These are phyloP conservation scores for Phytophthora litchii DNA, from an alignment of 352 stramenopile genomes.

Conservation along the genomic window DNA sequence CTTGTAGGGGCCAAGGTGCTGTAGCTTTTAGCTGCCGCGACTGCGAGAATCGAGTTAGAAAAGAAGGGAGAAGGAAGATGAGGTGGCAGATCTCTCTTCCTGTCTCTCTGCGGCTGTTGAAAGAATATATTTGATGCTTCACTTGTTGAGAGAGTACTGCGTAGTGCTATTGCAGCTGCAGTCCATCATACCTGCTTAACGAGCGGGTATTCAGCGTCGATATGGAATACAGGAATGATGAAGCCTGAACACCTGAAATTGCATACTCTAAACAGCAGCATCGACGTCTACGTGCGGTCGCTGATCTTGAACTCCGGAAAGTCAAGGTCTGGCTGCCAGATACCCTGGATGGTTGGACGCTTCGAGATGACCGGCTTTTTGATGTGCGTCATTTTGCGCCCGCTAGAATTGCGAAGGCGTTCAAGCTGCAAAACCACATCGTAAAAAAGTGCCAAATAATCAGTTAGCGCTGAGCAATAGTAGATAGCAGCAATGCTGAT, in stretches of 20 bases:
- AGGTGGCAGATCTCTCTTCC: slow-evolving; percentile 9
- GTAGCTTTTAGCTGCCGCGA: slow-evolving; percentile 15
- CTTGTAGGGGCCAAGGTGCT: slow-evolving; percentile 3
- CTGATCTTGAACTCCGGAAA: slow-evolving; percentile 88
- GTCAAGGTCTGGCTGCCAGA: slow-evolving; percentile 87
- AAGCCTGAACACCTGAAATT: slow-evolving; percentile 1
- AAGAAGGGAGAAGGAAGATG: slow-evolving; percentile 5
- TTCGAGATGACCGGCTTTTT: slow-evolving; percentile 87
- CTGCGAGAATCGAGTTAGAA: slow-evolving; percentile 21
- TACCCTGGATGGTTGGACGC: slow-evolving; percentile 81
- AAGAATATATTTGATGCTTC: slow-evolving; percentile 57
- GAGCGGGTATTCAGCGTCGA: neutral
- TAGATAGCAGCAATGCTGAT: neutral
- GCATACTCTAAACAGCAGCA: slow-evolving; percentile 10
- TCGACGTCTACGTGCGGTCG: slow-evolving; percentile 49
- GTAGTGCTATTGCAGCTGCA: slow-evolving; percentile 15
- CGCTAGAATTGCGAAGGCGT: slow-evolving; percentile 85
- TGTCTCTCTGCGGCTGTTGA: slow-evolving; percentile 30
- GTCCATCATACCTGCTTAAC: neutral
- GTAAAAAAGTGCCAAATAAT: neutral
- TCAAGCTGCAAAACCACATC: slow-evolving; percentile 54
- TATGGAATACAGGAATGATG: neutral
- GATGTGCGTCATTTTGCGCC: slow-evolving; percentile 88
- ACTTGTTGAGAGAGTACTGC: slow-evolving; percentile 18
- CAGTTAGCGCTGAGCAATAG: neutral